phyloP scores from a whole-genome alignment of 495 filamentous ascomycete species.

The Friedmanniomyces simplex region DNA sequence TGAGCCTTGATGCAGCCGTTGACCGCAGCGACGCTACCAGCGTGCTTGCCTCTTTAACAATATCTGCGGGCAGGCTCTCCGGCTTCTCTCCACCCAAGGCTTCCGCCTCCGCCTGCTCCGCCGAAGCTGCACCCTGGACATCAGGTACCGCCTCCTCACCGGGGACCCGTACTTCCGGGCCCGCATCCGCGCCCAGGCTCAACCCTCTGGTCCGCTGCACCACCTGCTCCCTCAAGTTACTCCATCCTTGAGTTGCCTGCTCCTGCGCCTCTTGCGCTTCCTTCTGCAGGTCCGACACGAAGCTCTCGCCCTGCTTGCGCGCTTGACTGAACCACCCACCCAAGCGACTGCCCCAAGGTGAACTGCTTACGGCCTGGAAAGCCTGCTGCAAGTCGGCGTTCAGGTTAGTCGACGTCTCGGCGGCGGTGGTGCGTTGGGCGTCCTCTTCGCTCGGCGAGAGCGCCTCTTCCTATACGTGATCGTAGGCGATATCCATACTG shows the following conservation, averaged over 20 bases:
- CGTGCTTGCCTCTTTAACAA: conserved; percentile 53
- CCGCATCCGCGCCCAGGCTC: conserved; percentile 48
- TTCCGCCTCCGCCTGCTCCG: conserved; percentile 31
- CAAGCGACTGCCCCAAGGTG: conserved; percentile 80
- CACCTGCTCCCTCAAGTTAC: conserved; percentile 38
- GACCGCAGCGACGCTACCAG: conserved; percentile 73
- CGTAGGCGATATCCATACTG: conserved; percentile 89
- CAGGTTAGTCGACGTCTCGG: conserved; percentile 46
- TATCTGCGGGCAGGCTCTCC: conserved; percentile 41
- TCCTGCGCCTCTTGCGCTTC: conserved; percentile 64
- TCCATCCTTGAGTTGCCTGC: conserved; percentile 76
- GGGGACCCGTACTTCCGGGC: conserved; percentile 18
- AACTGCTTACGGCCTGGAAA: conserved; percentile 82
- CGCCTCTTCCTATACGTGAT: conserved; percentile 84
- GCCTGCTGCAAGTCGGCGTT: conserved; percentile 90
- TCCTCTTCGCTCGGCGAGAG: conserved; percentile 49
- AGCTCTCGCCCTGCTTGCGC: conserved; percentile 71
- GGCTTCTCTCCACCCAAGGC: conserved; percentile 28
- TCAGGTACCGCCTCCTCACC: conserved; percentile 21
- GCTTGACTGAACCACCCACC: conserved; percentile 84
- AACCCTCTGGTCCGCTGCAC: conserved; percentile 60
- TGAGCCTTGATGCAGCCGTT: conserved; percentile 74
- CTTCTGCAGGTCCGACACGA: conserved; percentile 72
- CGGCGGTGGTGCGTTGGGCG: conserved; percentile 35
- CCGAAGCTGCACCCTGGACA: not conserved